Conservation (phyloP, 2,329 filamentous ascomycete species). For the Periconia digitata region DNA sequence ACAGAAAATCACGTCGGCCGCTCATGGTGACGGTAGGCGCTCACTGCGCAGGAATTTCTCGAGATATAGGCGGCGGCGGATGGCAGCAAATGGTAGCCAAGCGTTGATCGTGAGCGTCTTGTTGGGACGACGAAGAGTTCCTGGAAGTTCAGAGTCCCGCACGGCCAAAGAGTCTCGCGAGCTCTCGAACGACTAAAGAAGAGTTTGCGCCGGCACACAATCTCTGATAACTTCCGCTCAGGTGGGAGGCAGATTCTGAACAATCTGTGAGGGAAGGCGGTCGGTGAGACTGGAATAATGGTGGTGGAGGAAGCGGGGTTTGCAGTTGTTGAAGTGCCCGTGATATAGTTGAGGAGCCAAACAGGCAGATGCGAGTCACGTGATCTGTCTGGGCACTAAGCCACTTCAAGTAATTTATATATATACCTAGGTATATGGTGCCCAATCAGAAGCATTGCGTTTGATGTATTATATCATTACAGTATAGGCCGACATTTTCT, state of each 20-base stretch:
- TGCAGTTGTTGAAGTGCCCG: neutral
- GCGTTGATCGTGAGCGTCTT: neutral
- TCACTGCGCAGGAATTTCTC: neutral
- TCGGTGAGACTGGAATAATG: neutral
- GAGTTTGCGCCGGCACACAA: too few species aligned
- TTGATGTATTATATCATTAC: too few species aligned
- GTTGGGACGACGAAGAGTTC: neutral
- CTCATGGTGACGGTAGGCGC: constrained; percentile 51
- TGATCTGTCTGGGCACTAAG: neutral
- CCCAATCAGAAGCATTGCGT: neutral
- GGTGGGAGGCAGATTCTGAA: too few species aligned
- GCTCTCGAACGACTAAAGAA: too few species aligned
- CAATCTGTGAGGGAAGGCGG: too few species aligned
- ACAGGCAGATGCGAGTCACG: neutral
- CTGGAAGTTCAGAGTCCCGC: neutral
- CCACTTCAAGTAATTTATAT: neutral
- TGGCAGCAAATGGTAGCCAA: neutral
- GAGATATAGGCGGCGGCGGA: neutral
- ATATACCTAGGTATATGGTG: neutral
- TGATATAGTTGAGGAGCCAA: neutral
- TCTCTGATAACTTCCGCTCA: too few species aligned
- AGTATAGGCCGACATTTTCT: too few species aligned
- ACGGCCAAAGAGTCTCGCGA: too few species aligned
- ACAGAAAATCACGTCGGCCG: constrained; percentile 80
- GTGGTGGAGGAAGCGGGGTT: neutral